Percentiles rank a stretch among this genome's conserved stretches.
These are phyloP conservation scores for Dryas octopetala DNA, from an alignment of 306 rosid species.

Conservation along the genomic window DNA sequence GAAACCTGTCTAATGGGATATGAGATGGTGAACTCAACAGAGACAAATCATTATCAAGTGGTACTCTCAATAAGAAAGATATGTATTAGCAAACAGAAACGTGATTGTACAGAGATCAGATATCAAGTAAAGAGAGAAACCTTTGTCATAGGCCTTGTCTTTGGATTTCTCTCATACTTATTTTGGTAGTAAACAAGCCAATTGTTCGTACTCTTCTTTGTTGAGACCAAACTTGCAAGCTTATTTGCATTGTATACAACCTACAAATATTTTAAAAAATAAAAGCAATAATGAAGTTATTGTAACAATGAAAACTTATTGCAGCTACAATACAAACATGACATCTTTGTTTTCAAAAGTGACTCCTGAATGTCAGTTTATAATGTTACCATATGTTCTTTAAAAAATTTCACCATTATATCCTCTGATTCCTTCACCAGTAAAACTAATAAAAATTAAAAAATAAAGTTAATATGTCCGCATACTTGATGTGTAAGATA, in stretches of 20 bases:
- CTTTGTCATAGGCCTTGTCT: constrained; percentile 64
- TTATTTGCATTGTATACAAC: constrained; percentile 77
- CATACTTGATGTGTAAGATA: constrained; percentile 84
- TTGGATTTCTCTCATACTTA: constrained; percentile 63
- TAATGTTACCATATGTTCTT: neutral
- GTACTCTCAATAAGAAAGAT: constrained; percentile 2
- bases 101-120: neutral
- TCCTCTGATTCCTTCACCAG: constrained; percentile 6
- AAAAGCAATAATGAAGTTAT: neutral
- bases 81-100: neutral
- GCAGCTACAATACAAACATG: neutral
- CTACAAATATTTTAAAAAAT: constrained; percentile 29
- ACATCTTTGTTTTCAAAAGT: neutral
- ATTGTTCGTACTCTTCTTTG: constrained; percentile 55
- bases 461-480: constrained; percentile 4
- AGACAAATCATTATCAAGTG: constrained; percentile 9
- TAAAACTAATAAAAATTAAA: neutral
- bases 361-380: neutral
- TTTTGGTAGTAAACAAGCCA: constrained; percentile 76
- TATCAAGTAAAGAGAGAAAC: constrained; percentile 51
- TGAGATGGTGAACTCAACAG: constrained; percentile 35
- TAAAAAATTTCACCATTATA: too few species aligned
- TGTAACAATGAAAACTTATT: neutral
- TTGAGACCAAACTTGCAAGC: constrained; percentile 64
- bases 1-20: constrained; percentile 71